These are phyloP conservation scores for Pichia rugopelliculosa DNA, from an alignment of 805 yeast species.

Conservation along the genomic window DNA sequence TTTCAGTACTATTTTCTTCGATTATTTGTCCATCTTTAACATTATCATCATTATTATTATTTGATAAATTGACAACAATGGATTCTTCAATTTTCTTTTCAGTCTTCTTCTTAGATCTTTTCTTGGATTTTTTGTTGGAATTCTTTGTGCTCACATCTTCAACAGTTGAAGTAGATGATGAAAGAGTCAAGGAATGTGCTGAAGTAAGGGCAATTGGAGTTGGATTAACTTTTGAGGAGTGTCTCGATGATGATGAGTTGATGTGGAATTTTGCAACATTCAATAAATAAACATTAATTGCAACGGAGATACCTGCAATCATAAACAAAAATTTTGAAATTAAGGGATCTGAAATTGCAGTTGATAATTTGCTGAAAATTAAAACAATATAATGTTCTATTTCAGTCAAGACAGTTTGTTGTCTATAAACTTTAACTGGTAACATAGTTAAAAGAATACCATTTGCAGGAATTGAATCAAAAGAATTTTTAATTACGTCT, in stretches of 20 bases:
- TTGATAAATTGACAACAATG: not conserved
- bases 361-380: constrained; percentile 48
- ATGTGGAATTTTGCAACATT: constrained; percentile 71
- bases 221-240: not conserved
- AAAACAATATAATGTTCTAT: constrained; percentile 54
- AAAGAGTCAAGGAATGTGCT: not conserved
- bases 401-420: constrained; percentile 47
- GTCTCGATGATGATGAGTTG: constrained; percentile 9
- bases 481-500: constrained; percentile 35
- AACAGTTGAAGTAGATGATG: constrained; percentile 11
- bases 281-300: constrained; percentile 76
- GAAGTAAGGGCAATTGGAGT: not conserved
- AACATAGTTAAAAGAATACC: constrained; percentile 48
- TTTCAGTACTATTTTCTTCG: constrained; percentile 20
- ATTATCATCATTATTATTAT: constrained; percentile 16
- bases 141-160: not conserved
- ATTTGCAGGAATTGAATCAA: constrained; percentile 35
- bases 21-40: constrained; percentile 31
- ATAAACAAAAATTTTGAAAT: constrained; percentile 71
- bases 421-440: constrained; percentile 51
- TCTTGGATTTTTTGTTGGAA: constrained; percentile 7
- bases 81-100: constrained; percentile 1
- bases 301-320: constrained; percentile 65
- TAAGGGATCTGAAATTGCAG: constrained; percentile 70
- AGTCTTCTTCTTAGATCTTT: not conserved